Conservation (phyloP, 805 yeast species). For the Ogataea thermomethanolica region DNA sequence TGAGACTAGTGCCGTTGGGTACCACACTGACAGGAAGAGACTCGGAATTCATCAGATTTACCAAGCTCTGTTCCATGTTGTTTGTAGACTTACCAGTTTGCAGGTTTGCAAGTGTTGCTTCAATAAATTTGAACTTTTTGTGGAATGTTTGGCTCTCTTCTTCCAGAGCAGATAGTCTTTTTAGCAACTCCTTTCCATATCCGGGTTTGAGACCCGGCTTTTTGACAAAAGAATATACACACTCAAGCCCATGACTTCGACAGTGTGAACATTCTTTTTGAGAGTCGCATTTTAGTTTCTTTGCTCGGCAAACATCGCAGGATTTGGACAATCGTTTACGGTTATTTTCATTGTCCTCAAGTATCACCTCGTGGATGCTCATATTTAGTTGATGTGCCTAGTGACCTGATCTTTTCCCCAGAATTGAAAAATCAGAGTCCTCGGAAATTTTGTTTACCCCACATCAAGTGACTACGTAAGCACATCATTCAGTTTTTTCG, state of each 20-base stretch:
- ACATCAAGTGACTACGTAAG: constrained; percentile 1
- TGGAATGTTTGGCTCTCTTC: constrained; percentile 4
- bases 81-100: background rate
- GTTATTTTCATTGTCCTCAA: background rate
- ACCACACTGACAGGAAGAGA: background rate
- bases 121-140: constrained; percentile 3
- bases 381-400: background rate
- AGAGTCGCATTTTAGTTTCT: constrained; percentile 20
- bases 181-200: constrained; percentile 23
- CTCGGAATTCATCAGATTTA: background rate
- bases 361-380: background rate
- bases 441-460: constrained; percentile 1
- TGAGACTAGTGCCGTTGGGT: background rate
- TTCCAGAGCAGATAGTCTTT: constrained; percentile 11
- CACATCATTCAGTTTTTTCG: background rate
- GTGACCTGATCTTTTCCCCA: background rate
- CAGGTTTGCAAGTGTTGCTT: constrained; percentile 1
- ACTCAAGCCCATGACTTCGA: constrained; percentile 10
- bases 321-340: constrained; percentile 15
- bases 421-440: background rate
- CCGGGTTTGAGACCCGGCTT: constrained; percentile 28
- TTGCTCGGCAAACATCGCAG: constrained; percentile 19
- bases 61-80: background rate
- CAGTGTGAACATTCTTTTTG: constrained; percentile 17
- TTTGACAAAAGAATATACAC: constrained; percentile 21